phyloP scores from a whole-genome alignment of 2,329 filamentous ascomycete species.

The Colletotrichum tropicicola region DNA sequence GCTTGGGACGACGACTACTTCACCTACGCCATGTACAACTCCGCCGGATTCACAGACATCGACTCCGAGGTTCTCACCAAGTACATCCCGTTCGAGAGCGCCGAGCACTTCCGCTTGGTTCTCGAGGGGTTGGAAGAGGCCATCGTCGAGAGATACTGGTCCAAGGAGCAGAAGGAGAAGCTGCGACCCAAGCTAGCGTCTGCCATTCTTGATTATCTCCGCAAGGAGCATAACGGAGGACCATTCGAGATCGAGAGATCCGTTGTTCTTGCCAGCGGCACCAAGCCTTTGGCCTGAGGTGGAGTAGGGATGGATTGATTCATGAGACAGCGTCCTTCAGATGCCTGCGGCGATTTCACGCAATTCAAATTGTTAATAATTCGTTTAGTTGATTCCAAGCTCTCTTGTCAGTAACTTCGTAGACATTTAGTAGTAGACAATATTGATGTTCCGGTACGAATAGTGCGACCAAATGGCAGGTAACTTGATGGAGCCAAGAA shows the following conservation, averaged over 20 bases:
- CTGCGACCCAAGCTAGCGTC: background rate
- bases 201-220: background rate
- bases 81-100: background rate
- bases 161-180: constrained; percentile 4
- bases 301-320: background rate
- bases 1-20: constrained; percentile 7
- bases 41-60: background rate
- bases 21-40: constrained; percentile 1
- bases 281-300: background rate
- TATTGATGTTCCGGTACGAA: no score
- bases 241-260: background rate
- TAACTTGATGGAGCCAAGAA: no score
- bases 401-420: no score
- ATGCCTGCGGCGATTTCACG: no score
- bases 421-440: no score
- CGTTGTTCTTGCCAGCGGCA: background rate
- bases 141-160: background rate
- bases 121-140: background rate
- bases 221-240: background rate
- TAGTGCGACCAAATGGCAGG: no score
- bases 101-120: background rate
- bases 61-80: background rate
- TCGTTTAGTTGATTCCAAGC: no score
- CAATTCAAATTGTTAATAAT: no score
- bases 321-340: no score